Percentiles rank a stretch among this genome's conserved stretches.
Conservation (phyloP, 2,329 filamentous ascomycete genomes). For the Ophiobolus disseminans region DNA sequence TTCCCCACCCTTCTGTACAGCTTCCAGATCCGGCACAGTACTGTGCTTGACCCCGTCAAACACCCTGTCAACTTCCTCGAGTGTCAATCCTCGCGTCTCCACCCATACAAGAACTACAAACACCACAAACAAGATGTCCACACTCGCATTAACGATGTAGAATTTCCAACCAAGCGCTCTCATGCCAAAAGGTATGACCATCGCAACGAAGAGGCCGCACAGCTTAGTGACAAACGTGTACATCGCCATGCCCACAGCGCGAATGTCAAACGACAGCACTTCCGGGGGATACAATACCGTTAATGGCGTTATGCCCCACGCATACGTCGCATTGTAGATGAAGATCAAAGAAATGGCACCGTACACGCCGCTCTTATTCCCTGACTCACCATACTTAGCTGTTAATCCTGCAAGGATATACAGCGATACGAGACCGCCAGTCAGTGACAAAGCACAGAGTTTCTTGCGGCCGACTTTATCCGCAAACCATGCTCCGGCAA, state of each 20-base stretch:
- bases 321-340: conserved; percentile 35
- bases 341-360: conserved; percentile 31
- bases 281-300: conserved; percentile 43
- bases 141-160: conserved; percentile 30
- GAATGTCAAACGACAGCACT: conserved; percentile 43
- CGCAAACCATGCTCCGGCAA: conserved; percentile 45
- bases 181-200: conserved; percentile 47
- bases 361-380: conserved; percentile 51
- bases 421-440: conserved; percentile 26
- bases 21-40: conserved; percentile 21
- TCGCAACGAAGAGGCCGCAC: conserved; percentile 33
- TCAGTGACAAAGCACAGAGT: conserved; percentile 15
- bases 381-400: conserved; percentile 43
- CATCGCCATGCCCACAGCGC: conserved; percentile 26
- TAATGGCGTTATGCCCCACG: conserved; percentile 46
- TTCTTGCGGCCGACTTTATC: conserved; percentile 43
- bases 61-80: conserved; percentile 26
- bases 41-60: conserved; percentile 29
- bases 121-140: conserved; percentile 23
- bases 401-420: conserved; percentile 22
- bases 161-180: conserved; percentile 29
- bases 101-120: conserved; percentile 47
- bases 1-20: conserved; percentile 7
- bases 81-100: conserved; percentile 23
- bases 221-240: conserved; percentile 26